A percentile compares a stretch with the other conserved stretches of the same genome.
phyloP scores from a whole-genome alignment of 768 basidiomycete species.

The Lentinula boryana region DNA sequence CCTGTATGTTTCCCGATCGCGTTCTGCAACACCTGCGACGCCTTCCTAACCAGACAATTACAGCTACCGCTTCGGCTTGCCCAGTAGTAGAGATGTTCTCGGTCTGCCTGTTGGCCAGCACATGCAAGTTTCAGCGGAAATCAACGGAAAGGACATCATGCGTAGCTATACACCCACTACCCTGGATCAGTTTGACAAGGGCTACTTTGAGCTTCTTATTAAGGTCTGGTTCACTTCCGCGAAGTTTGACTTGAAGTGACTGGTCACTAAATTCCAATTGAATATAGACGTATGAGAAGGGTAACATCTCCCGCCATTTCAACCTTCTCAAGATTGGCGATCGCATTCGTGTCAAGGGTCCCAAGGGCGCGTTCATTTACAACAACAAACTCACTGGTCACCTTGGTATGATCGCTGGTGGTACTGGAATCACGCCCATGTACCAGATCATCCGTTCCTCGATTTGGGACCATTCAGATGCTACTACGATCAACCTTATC shows the following conservation, averaged over 20 bases:
- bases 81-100: conserved; percentile 66
- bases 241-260: conserved; percentile 1
- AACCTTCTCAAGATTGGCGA: conserved; percentile 81
- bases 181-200: conserved; percentile 79
- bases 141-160: conserved; percentile 84
- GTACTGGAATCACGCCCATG: conserved; percentile 99
- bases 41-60: conserved; percentile 1
- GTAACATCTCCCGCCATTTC: conserved; percentile 91
- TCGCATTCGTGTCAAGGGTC: conserved; percentile 87
- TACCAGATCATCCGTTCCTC: conserved; percentile 95
- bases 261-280: conserved; percentile 47
- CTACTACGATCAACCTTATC: conserved; percentile 78
- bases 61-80: conserved; percentile 91
- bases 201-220: conserved; percentile 94
- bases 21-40: not conserved
- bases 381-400: conserved; percentile 62
- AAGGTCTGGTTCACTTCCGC: conserved; percentile 51
- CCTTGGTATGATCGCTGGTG: conserved; percentile 96
- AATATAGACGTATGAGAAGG: conserved; percentile 86
- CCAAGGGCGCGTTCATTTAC: conserved; percentile 94
- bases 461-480: conserved; percentile 83
- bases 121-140: conserved; percentile 85
- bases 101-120: conserved; percentile 97
- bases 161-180: conserved; percentile 96
- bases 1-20: conserved; percentile 45